Evolutionary conservation across 2,329 filamentous ascomycete genomes (phyloP).

Genomic region (Diaporthe sp.): DNA sequence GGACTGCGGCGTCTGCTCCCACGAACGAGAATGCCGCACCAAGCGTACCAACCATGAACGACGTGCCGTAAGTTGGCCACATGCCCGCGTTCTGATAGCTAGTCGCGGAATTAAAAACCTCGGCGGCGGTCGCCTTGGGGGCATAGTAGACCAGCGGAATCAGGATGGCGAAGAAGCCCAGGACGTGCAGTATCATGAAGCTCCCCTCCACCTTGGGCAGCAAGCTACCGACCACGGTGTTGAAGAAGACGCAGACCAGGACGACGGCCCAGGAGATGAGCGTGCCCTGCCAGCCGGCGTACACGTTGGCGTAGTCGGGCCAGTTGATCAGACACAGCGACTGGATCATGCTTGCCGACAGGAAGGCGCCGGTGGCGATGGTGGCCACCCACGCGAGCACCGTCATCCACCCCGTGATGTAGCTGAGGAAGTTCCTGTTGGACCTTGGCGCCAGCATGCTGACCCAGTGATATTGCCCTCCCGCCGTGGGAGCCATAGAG

Average conservation of each 20-base stretch:
- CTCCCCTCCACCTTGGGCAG: conserved; percentile 46
- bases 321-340: conserved; percentile 43
- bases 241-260: conserved; percentile 43
- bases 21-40: conserved; percentile 54
- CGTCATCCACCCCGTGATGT: conserved; percentile 48
- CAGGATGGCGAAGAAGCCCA: conserved; percentile 57
- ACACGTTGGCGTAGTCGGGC: conserved; percentile 40
- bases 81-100: conserved; percentile 58
- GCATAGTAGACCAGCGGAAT: conserved; percentile 57
- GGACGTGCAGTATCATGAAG: conserved; percentile 50
- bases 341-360: conserved; percentile 44
- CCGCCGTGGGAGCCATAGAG: conserved; percentile 68
- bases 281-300: conserved; percentile 44
- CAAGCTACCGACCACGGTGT: conserved; percentile 43
- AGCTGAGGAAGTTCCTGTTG: conserved; percentile 45
- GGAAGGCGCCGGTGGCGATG: conserved; percentile 42
- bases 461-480: conserved; percentile 67
- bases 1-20: conserved; percentile 55
- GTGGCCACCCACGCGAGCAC: conserved; percentile 45
- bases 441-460: conserved; percentile 46
- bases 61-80: conserved; percentile 58
- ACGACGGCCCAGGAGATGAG: conserved; percentile 46
- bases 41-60: conserved; percentile 60
- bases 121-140: conserved; percentile 47
- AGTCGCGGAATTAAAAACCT: conserved; percentile 56